Conservation (phyloP, 2,329 filamentous ascomycete genomes). For the Cadophora sp. region DNA sequence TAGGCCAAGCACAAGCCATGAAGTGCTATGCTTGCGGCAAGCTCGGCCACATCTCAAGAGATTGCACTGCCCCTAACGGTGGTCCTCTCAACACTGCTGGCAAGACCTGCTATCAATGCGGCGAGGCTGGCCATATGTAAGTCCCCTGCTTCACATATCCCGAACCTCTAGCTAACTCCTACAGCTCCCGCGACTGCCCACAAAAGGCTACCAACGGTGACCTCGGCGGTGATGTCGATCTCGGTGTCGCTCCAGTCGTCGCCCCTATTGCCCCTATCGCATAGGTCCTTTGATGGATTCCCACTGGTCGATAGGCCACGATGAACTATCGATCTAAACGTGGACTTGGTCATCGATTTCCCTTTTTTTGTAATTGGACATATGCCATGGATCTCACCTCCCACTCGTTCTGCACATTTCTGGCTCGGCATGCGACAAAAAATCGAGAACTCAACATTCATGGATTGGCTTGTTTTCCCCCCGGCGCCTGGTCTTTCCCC, state of each 20-base stretch:
- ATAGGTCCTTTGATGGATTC: conserved; percentile 40
- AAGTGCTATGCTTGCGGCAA: conserved; percentile 83
- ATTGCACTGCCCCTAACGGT: conserved; percentile 96
- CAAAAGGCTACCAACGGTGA: conserved; percentile 66
- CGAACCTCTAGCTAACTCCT: conserved; percentile 8
- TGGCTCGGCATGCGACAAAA: conserved; percentile 41
- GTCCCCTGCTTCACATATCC: conserved; percentile 1
- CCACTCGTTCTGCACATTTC: conserved; percentile 42
- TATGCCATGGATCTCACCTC: conserved; percentile 36
- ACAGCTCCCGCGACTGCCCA: conserved; percentile 58
- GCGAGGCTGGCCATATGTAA: conserved; percentile 94
- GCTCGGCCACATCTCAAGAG: conserved; percentile 63
- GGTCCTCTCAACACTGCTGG: conserved; percentile 94
- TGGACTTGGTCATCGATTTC: conserved; percentile 43
- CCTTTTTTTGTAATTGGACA: conserved; percentile 45
- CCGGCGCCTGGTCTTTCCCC: conserved; percentile 45
- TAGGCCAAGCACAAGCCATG: conserved; percentile 78
- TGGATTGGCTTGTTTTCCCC: conserved; percentile 40
- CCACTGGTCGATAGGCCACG: conserved; percentile 43
- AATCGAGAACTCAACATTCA: conserved; percentile 34
- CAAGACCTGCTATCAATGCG: conserved; percentile 99
- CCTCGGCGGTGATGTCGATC: conserved; percentile 45
- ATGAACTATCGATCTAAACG: conserved; percentile 43
- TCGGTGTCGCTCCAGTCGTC: conserved; percentile 48
- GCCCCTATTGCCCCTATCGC: conserved; percentile 54